Percentiles rank a stretch among this genome's conserved stretches.
Evolutionary conservation across 768 basidiomycete species (phyloP).

Genomic region (Macrolepiota albuminosa): DNA sequence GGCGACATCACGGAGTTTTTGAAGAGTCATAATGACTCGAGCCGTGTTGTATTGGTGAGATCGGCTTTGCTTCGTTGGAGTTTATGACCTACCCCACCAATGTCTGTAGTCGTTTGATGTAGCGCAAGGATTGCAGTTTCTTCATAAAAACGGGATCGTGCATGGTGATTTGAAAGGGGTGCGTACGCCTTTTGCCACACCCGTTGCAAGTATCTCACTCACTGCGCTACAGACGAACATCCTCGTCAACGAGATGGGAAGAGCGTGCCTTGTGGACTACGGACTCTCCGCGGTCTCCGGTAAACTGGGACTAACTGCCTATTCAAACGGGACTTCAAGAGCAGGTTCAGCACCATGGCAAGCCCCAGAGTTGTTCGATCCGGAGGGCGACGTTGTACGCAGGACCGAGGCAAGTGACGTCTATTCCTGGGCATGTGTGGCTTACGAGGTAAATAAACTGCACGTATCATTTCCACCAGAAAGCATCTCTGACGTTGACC

Average conservation of each 20-base stretch:
- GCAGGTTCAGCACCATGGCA: constrained; percentile 2
- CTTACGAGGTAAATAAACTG: background rate
- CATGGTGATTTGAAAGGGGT: constrained; percentile 9
- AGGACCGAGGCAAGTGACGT: constrained; percentile 1
- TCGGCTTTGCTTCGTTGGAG: background rate
- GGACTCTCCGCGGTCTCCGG: constrained; percentile 1
- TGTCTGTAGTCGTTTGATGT: constrained; percentile 3
- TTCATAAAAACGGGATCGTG: constrained; percentile 5
- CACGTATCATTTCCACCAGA: background rate
- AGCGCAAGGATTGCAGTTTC: constrained; percentile 1
- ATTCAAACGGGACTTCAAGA: background rate
- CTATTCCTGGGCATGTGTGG: constrained; percentile 5
- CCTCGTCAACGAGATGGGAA: background rate
- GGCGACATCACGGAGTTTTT: background rate
- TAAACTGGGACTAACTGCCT: background rate
- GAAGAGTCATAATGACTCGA: background rate
- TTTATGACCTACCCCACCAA: background rate
- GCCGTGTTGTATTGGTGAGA: constrained; percentile 4
- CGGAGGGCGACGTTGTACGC: background rate
- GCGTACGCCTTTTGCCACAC: background rate
- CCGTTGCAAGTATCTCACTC: background rate
- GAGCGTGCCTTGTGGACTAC: constrained; percentile 1
- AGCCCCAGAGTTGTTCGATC: constrained; percentile 3
- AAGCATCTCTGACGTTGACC: background rate
- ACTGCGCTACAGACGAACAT: constrained; percentile 1